Conservation (phyloP, 345 rosid genomes). For the Fremontodendron californicum region DNA sequence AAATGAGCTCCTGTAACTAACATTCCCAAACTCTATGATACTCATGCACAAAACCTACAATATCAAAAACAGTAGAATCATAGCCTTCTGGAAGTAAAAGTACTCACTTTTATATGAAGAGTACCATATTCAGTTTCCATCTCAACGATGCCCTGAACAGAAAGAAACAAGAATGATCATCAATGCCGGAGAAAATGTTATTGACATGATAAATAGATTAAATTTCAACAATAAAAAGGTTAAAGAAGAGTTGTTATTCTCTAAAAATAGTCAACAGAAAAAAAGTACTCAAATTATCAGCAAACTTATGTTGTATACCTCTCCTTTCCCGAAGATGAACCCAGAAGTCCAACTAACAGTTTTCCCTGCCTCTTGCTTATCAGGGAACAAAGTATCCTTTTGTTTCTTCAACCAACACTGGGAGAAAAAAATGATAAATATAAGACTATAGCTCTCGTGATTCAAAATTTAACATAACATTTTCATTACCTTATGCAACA, state of each 20-base stretch:
- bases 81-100: constrained; percentile 6
- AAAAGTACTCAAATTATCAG: background rate
- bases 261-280: background rate
- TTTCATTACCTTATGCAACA: background rate
- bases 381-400: constrained; percentile 68
- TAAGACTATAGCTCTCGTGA: background rate
- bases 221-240: background rate
- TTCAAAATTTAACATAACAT: background rate
- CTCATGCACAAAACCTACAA: background rate
- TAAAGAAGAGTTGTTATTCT: background rate
- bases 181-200: background rate
- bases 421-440: background rate
- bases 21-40: background rate
- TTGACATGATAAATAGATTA: background rate
- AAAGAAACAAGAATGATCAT: background rate
- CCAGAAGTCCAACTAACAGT: constrained; percentile 90
- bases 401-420: constrained; percentile 99
- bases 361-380: constrained; percentile 50
- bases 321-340: constrained; percentile 86
- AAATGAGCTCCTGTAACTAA: background rate
- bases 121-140: constrained; percentile 75
- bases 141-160: constrained; percentile 71
- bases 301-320: constrained; percentile 44
- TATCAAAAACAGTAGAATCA: background rate
- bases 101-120: constrained; percentile 77